These are phyloP conservation scores for Pichia insulana DNA, from an alignment of 805 yeast species.

Conservation along the genomic window DNA sequence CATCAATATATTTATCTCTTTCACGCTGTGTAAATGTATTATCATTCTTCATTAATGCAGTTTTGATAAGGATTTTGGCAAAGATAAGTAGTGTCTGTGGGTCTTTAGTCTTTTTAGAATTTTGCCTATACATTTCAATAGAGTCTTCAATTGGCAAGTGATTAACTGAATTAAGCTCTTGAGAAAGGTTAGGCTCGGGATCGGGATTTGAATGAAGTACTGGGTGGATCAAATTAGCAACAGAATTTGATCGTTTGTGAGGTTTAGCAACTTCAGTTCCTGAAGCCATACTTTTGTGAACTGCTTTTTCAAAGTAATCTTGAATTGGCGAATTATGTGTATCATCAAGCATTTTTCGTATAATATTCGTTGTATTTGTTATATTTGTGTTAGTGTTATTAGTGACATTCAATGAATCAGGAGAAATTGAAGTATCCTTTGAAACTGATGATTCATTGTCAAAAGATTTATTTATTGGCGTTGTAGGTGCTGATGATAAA, in stretches of 20 bases:
- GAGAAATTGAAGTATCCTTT: background rate
- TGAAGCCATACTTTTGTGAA: no score
- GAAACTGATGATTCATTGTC: background rate
- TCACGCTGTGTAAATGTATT: constrained; percentile 21
- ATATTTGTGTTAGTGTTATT: no score
- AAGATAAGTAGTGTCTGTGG: constrained; percentile 83
- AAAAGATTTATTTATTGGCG: background rate
- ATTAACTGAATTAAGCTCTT: background rate
- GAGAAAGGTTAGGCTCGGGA: no score
- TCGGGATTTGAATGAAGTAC: background rate
- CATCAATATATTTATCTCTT: constrained; percentile 57
- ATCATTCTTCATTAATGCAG: constrained; percentile 14
- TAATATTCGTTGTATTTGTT: no score
- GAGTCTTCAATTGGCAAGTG: constrained; percentile 47
- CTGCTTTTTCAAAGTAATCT: no score
- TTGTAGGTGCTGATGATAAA: background rate
- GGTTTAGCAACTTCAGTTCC: background rate
- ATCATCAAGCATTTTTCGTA: no score
- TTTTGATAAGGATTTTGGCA: constrained; percentile 65
- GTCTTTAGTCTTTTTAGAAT: constrained; percentile 77
- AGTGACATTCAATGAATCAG: no score
- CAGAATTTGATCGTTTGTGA: constrained; percentile 4
- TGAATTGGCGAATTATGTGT: no score
- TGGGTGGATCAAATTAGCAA: constrained; percentile 7
- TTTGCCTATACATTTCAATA: constrained; percentile 76